Percentiles rank a stretch among this genome's conserved stretches.
phyloP scores from a whole-genome alignment of 2,329 filamentous ascomycete species.

The Ustulina deusta region DNA sequence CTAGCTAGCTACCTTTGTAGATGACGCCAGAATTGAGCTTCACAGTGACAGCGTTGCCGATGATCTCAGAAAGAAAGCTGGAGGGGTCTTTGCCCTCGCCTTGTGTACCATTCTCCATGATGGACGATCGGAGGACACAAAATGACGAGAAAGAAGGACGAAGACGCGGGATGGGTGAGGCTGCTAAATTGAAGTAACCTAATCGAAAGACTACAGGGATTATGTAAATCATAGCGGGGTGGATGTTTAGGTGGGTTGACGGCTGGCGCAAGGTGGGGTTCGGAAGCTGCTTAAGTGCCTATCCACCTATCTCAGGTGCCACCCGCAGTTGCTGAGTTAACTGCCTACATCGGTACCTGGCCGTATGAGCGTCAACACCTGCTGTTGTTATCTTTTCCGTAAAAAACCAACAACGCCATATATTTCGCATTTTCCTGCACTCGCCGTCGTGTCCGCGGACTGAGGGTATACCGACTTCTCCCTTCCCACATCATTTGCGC shows the following conservation, averaged over 20 bases:
- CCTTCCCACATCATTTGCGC: neutral
- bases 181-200: neutral
- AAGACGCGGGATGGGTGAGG: constrained; percentile 14
- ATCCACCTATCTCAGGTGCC: constrained; percentile 2
- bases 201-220: constrained; percentile 22
- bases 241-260: constrained; percentile 5
- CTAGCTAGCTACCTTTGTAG: constrained; percentile 80
- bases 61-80: constrained; percentile 92
- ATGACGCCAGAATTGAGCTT: constrained; percentile 99
- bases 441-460: neutral
- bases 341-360: neutral
- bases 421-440: neutral
- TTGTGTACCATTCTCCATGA: constrained; percentile 81
- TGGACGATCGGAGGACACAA: constrained; percentile 32
- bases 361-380: constrained; percentile 6
- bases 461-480: no score
- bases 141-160: constrained; percentile 7
- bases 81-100: constrained; percentile 90
- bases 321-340: constrained; percentile 29
- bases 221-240: constrained; percentile 20
- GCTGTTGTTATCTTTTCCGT: neutral
- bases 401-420: neutral
- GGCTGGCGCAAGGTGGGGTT: constrained; percentile 19
- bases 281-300: neutral
- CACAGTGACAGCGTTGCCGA: constrained; percentile 92